Evolutionary conservation across 73 alveolate genomes (phyloP), one percentile per base, ranked within the genome.

Genomic region (Blepharisma japonicum): DNA sequence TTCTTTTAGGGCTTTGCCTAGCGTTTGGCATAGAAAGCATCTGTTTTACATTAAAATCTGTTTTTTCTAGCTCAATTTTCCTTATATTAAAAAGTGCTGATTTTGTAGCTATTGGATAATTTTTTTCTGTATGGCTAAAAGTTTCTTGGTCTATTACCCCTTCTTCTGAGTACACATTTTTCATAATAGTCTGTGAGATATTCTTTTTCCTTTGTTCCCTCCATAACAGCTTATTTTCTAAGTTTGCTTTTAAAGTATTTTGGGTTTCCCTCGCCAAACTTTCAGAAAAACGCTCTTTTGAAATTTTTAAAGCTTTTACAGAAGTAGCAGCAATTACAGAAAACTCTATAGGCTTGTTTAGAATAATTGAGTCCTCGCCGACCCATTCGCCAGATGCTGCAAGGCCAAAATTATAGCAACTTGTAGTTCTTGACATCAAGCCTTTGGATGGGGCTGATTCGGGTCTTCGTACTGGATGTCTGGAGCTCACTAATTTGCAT

Each of bases 261-360:
- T 70, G 80, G n/a, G 80, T 70, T 14, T 70, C 80, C 27, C 66
- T 70, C 2, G 77, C 20, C 9, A 70, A 21, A 2, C 45, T 45
- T 14, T n/a, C 66, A 14, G 11, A 14, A 45, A 70, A 47, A 0
- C 27, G 11, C n/a, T 70, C 80, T 25, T 70, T 70, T 25, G 80
- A 45, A 39, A 70, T 70, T 45, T 70, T 47, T n/a, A 70, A 45
- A 1, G 61, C 77, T 70, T 8, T 45, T n/a, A 70, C 70, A 70
- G 11, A 14, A 38, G 77, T 14, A n/a, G 61, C 25, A n/a, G 80
- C 66, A n/a, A 39, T 38, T 23, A 70, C 80, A 7, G 80, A 45
- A 70, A 70, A 70, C 61, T 70, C 66, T 9, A 70, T 70, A 7
- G 80, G 80, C 45, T 38, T n/a, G 66, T n/a, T 45, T 4, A 23